phyloP scores from a whole-genome alignment of 2,329 filamentous ascomycete species.

The Calycina marina region DNA sequence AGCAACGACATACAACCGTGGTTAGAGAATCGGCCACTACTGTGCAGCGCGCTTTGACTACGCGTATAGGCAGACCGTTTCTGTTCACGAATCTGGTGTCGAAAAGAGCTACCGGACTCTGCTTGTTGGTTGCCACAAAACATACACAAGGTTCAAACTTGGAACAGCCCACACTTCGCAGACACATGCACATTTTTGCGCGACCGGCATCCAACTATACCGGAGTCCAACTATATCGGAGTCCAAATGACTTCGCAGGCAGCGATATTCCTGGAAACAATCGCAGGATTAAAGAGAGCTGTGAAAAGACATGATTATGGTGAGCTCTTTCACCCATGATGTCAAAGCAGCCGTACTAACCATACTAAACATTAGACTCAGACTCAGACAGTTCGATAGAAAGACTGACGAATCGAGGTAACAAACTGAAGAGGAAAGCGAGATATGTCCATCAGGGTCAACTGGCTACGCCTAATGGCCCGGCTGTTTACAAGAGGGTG shows the following conservation, averaged over 20 bases:
- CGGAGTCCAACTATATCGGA: too few relatives aligned
- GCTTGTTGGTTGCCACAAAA: too few relatives aligned
- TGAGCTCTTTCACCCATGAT: constrained; percentile 23
- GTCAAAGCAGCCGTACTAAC: constrained; percentile 11
- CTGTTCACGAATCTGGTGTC: too few relatives aligned
- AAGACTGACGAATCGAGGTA: constrained; percentile 56
- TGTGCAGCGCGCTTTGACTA: too few relatives aligned
- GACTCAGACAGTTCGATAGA: constrained; percentile 64
- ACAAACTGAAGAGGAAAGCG: constrained; percentile 65
- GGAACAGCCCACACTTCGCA: too few relatives aligned
- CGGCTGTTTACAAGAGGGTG: constrained; percentile 59
- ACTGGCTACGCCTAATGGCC: constrained; percentile 49
- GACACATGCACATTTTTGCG: too few relatives aligned
- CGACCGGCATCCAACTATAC: too few relatives aligned
- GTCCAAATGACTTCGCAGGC: constrained; percentile 47
- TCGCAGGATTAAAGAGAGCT: constrained; percentile 53
- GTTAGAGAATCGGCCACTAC: too few relatives aligned
- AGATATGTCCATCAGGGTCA: constrained; percentile 57
- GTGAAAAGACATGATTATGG: constrained; percentile 50
- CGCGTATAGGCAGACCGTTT: too few relatives aligned
- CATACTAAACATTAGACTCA: constrained; percentile 39
- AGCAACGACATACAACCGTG: too few relatives aligned
- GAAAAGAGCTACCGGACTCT: too few relatives aligned
- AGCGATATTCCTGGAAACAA: constrained; percentile 49
- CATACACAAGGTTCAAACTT: too few relatives aligned